phyloP scores from a whole-genome alignment of 2,329 filamentous ascomycete species.

The Apiospora marii region DNA sequence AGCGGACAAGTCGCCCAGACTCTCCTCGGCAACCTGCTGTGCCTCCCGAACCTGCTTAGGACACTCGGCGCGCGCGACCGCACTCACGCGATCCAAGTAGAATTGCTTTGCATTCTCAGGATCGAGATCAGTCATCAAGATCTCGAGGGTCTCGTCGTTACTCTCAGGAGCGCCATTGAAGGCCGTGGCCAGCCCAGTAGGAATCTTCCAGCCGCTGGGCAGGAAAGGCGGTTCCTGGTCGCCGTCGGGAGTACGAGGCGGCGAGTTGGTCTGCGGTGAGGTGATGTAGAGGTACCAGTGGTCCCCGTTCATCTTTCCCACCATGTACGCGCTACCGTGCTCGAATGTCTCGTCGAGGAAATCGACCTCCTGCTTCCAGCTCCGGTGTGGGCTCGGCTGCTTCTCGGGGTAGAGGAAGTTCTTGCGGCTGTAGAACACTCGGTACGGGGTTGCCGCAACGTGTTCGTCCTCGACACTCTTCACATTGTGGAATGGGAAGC shows the following conservation, averaged over 20 bases:
- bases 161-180: constrained; percentile 50
- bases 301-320: constrained; percentile 99
- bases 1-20: constrained; percentile 66
- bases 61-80: constrained; percentile 84
- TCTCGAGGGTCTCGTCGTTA: constrained; percentile 79
- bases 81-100: constrained; percentile 78
- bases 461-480: constrained; percentile 70
- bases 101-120: constrained; percentile 75
- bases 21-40: constrained; percentile 65
- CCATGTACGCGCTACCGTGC: constrained; percentile 97
- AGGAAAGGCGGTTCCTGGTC: constrained; percentile 48
- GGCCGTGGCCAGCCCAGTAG: constrained; percentile 53
- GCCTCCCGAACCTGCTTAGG: constrained; percentile 71
- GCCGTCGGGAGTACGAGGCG: constrained; percentile 77
- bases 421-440: constrained; percentile 98
- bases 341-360: constrained; percentile 92
- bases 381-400: constrained; percentile 92
- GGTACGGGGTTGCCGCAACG: constrained; percentile 86
- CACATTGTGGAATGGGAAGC: constrained; percentile 84
- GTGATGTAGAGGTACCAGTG: constrained; percentile 99
- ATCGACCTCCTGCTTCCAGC: constrained; percentile 96
- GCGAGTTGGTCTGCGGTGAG: constrained; percentile 78
- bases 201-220: constrained; percentile 63
- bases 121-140: constrained; percentile 77
- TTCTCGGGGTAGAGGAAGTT: constrained; percentile 96